Evolutionary conservation across 495 filamentous ascomycete species (phyloP), one percentile per base, ranked within the genome.

Genomic region (Filosporella fistucella): DNA sequence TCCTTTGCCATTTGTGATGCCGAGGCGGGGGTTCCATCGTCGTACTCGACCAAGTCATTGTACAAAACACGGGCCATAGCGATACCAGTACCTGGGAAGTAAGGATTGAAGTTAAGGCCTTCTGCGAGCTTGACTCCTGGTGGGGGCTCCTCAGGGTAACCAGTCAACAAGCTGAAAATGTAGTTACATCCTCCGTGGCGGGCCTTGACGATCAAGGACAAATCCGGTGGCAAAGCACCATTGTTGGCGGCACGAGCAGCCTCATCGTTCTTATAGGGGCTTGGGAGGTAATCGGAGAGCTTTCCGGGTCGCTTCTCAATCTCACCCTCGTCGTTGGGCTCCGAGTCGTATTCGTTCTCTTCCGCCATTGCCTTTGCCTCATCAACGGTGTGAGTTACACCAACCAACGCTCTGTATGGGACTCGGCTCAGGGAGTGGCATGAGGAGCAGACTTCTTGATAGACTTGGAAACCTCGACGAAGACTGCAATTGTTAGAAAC

Each of bases 1-100:
- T 99, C 94, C 82, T 99, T 99, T 59, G 94, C 94, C 94, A 99
- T 97, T 75, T 99, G 94, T 41, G 90, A 95, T 47, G 90, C 86
- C 56, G 90, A 84, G 24, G 94, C 94, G 39, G 89, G 85, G 25
- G 94, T 97, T 46, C 82, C 88, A 56, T 99, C 94, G 66, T 99
- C 94, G 75, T 99, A 99, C 63, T 99, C 94, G 45, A 99, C 94
- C 24, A 99, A 71, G 47, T 91, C 94, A 57, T 99, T 91, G 70
- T 91, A 99, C 35, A 99, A 80, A 47, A 96, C 91, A 76, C 94
- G 91, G 59, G 85, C 90, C 94, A 99, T 99, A 58, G 87, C 94
- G 68, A 99, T 99, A 59, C 90, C 93, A 53, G 93, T 97, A 58
- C 94, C 94, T 42, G 93, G 93, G 82, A 99, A 99, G 76, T 96